These are phyloP conservation scores for Pelargonium australe DNA, from an alignment of 441 rosid species.

Conservation along the genomic window DNA sequence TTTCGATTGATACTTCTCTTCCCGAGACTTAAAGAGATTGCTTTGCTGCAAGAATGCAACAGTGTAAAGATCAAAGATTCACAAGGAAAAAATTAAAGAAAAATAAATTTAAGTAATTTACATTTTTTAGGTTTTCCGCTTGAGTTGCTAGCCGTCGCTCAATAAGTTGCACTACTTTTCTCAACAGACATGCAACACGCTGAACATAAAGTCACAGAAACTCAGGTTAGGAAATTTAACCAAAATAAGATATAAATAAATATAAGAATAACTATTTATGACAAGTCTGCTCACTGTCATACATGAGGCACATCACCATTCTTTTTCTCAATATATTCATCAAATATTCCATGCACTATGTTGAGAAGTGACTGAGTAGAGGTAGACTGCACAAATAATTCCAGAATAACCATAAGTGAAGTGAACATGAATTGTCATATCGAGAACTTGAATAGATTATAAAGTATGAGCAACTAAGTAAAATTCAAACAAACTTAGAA, in stretches of 20 bases:
- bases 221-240: slow-evolving; percentile 15
- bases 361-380: slow-evolving; percentile 67
- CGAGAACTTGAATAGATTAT: neutral
- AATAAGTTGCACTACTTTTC: slow-evolving; percentile 56
- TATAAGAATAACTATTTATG: slow-evolving; percentile 11
- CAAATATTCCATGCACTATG: slow-evolving; percentile 55
- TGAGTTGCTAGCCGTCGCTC: slow-evolving; percentile 68
- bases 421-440: neutral
- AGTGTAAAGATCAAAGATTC: slow-evolving; percentile 23
- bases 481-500: slow-evolving; percentile 21
- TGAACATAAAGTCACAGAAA: slow-evolving; percentile 23
- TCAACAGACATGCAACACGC: slow-evolving; percentile 55
- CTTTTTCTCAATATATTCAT: slow-evolving; percentile 60
- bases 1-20: slow-evolving; percentile 81
- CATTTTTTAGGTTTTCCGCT: slow-evolving; percentile 68
- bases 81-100: neutral
- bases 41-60: slow-evolving; percentile 60
- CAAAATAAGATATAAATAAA: neutral
- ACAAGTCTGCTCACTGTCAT: slow-evolving; percentile 30
- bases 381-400: slow-evolving; percentile 47
- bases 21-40: slow-evolving; percentile 65
- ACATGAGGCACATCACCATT: slow-evolving; percentile 69
- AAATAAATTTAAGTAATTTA: slow-evolving; percentile 29
- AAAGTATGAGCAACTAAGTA: neutral
- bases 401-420: neutral